Conservation (phyloP, 1,284 basidiomycete genomes). For the Vanrija sp. region DNA sequence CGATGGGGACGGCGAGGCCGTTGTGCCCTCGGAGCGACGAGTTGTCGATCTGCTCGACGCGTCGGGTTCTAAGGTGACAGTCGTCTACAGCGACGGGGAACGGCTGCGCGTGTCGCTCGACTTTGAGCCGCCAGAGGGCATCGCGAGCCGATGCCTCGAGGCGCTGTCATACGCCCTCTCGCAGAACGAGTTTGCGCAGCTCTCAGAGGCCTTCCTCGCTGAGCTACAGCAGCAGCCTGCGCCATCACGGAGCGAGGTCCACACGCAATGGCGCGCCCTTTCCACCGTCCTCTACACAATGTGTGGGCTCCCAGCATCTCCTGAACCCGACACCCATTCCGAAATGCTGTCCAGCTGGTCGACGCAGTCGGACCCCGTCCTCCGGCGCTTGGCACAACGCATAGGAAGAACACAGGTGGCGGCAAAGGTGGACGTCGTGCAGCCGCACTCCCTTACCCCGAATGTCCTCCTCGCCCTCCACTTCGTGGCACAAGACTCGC, state of each 20-base stretch:
- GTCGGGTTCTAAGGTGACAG: constrained; percentile 52
- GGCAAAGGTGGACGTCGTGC: not conserved
- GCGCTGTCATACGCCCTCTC: constrained; percentile 59
- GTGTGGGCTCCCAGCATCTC: constrained; percentile 1
- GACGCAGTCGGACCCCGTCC: constrained; percentile 46
- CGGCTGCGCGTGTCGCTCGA: constrained; percentile 54
- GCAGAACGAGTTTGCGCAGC: constrained; percentile 28
- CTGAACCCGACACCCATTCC: not conserved
- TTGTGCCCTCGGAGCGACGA: not conserved
- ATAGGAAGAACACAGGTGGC: constrained; percentile 44
- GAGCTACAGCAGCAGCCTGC: not conserved
- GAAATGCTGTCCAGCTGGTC: not conserved
- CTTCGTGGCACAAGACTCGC: constrained; percentile 62
- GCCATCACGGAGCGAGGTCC: not conserved
- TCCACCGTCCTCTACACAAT: constrained; percentile 42
- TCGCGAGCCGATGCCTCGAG: constrained; percentile 61
- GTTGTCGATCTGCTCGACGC: constrained; percentile 45
- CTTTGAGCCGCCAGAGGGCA: constrained; percentile 53
- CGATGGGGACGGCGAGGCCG: constrained; percentile 11
- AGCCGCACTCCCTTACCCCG: constrained; percentile 2
- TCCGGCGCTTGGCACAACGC: constrained; percentile 49
- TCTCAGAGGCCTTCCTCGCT: not conserved
- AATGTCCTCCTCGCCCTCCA: constrained; percentile 63
- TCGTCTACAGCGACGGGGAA: constrained; percentile 55
- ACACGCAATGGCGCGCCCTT: constrained; percentile 8